Percentiles rank a stretch among this genome's conserved stretches.
These are phyloP conservation scores for Apiospora marii DNA, from an alignment of 2,329 filamentous ascomycete species.

Conservation along the genomic window DNA sequence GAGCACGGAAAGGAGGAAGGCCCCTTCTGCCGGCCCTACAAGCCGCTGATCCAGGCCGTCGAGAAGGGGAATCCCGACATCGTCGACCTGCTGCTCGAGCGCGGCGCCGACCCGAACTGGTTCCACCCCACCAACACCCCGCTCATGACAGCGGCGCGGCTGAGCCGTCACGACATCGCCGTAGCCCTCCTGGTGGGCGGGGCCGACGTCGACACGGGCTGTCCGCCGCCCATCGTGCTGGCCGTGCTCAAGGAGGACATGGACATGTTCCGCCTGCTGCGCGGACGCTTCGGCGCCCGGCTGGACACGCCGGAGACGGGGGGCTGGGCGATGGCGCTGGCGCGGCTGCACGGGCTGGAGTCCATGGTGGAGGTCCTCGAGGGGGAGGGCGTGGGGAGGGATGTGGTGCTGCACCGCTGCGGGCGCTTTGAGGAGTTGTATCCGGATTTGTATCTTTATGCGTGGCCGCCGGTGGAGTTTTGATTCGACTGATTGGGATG, in stretches of 20 bases:
- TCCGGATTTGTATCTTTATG: not conserved
- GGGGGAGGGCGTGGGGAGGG: not conserved
- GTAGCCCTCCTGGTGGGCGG: conserved; percentile 1
- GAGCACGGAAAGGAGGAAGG: not conserved
- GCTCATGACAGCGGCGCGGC: conserved; percentile 5
- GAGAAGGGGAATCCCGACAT: not conserved
- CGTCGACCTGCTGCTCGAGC: conserved; percentile 28
- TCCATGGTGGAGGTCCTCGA: not conserved
- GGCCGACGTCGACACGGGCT: conserved; percentile 25
- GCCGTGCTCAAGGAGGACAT: conserved; percentile 30
- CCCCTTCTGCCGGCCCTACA: not conserved
- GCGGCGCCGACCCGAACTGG: conserved; percentile 22
- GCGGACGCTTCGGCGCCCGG: conserved; percentile 28
- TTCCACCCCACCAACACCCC: not conserved
- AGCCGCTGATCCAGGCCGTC: not conserved
- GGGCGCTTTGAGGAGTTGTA: not conserved
- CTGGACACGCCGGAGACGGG: conserved; percentile 33
- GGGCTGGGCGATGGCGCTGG: conserved; percentile 30
- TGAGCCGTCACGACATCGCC: not conserved
- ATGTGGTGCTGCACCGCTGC: not conserved
- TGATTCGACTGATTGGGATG: not conserved
- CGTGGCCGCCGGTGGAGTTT: not conserved
- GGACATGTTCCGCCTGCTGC: conserved; percentile 31
- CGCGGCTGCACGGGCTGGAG: conserved; percentile 25
- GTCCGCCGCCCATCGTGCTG: conserved; percentile 21